Base-by-base conservation (phyloP, 2,329 filamentous ascomycete genomes). In the Orbilia blumenaviensis region DNA sequence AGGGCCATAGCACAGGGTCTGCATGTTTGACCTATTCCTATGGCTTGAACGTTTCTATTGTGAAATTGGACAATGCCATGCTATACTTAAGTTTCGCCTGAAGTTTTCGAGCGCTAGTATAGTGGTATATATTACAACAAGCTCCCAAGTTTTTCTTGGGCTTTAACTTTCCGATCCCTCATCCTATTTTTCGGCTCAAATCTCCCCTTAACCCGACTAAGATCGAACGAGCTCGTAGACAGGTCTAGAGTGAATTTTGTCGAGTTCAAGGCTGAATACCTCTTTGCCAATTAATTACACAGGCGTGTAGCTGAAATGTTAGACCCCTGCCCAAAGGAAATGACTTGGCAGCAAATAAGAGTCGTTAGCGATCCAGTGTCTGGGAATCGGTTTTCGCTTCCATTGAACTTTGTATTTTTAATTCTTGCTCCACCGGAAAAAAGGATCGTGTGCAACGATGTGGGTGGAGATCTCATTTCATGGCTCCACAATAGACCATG, bases 1-100 rank as follows among this genome's bases (percentile, higher is more conserved):
- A 36, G 41, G 66, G 66, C 63, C 66, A 69, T 36, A 69, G 66
- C 66, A 69, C 66, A 29, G 42, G 32, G 21, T 62, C 32, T 54
- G 54, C 56, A 52, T 44, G 14, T 23, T 61, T 29, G 52, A 34
- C 52, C 38, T 12, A 32, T 23, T 56, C 9, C 32, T 23, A 56
- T 36, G 29, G 50, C 27, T 32, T 18, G n/a, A 56, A 36, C 50
- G 50, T 56, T 56, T 56, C 32, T 23, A 32, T 36, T 23, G 29
- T 56, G 32, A 38, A 38, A 56, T 56, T 56, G 14, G 23, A 10
- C 21, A 18, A 29, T 44, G 8, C 21, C n/a, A n/a, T n/a, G n/a
- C n/a, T n/a, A n/a, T n/a, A 41, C 25, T 44, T 38, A 16, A 36
- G 27, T 16, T 32, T 34, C n/a, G 27, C 25, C 63, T 60, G 50